These are phyloP conservation scores for Apocynum venetum DNA, from an alignment of 257 asterid species.

Conservation along the genomic window DNA sequence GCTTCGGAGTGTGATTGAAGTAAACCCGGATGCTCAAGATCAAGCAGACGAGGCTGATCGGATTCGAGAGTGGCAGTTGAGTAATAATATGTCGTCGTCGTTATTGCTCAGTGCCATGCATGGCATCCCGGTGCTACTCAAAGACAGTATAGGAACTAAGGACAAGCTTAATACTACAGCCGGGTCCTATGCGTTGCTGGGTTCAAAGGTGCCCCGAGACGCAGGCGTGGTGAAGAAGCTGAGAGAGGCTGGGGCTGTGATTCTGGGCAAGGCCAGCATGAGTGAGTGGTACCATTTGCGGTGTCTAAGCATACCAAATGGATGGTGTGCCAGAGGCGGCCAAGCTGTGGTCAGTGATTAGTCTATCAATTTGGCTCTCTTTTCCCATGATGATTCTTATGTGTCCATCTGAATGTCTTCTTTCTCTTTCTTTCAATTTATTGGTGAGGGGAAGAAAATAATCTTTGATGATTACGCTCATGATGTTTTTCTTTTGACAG, in stretches of 20 bases:
- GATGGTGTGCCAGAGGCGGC: slow-evolving; percentile 76
- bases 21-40: slow-evolving; percentile 53
- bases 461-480: no score
- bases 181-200: slow-evolving; percentile 66
- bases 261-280: slow-evolving; percentile 74
- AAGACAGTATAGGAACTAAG: slow-evolving; percentile 55
- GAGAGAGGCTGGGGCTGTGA: slow-evolving; percentile 61
- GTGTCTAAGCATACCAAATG: slow-evolving; percentile 39
- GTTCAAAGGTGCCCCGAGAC: slow-evolving; percentile 48
- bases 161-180: slow-evolving; percentile 62
- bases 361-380: not conserved
- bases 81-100: not conserved
- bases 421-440: not conserved
- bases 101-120: slow-evolving; percentile 27
- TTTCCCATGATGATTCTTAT: no score
- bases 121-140: slow-evolving; percentile 80
- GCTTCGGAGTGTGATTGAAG: slow-evolving; percentile 56
- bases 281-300: slow-evolving; percentile 65
- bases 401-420: not conserved
- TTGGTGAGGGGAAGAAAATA: no score
- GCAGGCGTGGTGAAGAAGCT: slow-evolving; percentile 66
- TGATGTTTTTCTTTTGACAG: no score
- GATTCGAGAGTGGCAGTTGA: slow-evolving; percentile 18
- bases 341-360: slow-evolving; percentile 54
- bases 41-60: slow-evolving; percentile 52